Evolutionary conservation across 495 filamentous ascomycete species (phyloP).

Genomic region (Neurospora sp.): DNA sequence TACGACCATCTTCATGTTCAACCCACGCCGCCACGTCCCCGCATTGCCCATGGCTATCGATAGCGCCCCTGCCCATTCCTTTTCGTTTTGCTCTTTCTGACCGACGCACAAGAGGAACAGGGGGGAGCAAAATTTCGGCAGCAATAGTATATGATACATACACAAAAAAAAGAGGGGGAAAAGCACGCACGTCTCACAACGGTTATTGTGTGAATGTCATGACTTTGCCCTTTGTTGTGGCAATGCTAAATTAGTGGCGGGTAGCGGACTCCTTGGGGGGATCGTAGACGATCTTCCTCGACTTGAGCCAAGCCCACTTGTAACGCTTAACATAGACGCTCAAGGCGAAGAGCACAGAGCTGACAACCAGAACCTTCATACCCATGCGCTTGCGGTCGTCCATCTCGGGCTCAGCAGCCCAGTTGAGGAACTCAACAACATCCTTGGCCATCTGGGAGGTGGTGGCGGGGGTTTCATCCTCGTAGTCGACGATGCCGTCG

Average conservation of each 20-base stretch:
- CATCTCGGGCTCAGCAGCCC: constrained; percentile 98
- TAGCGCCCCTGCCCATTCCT: constrained; percentile 1
- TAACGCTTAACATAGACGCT: constrained; percentile 98
- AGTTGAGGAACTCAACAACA: constrained; percentile 97
- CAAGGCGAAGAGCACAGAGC: constrained; percentile 66
- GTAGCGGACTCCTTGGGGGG: constrained; percentile 45
- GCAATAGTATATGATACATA: constrained; percentile 35
- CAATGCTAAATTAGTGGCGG: constrained; percentile 20
- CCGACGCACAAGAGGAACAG: constrained; percentile 26
- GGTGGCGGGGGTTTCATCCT: constrained; percentile 88
- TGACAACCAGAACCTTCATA: constrained; percentile 77
- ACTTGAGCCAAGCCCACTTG: constrained; percentile 95
- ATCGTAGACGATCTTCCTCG: constrained; percentile 82
- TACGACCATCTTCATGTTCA: constrained; percentile 11
- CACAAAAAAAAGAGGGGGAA: constrained; percentile 16
- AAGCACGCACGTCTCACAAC: constrained; percentile 1
- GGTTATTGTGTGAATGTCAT: constrained; percentile 1
- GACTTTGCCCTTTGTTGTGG: not conserved
- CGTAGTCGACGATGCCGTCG: constrained; percentile 96
- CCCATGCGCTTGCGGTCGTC: constrained; percentile 99
- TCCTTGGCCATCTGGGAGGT: constrained; percentile 99
- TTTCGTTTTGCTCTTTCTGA: constrained; percentile 18
- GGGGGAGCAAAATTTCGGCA: constrained; percentile 16
- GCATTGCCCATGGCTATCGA: not conserved
- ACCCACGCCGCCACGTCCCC: constrained; percentile 2